Percentiles rank a stretch among this genome's conserved stretches.
Evolutionary conservation across 495 filamentous ascomycete genomes (phyloP).

Genomic region (Chaetomium tenue): DNA sequence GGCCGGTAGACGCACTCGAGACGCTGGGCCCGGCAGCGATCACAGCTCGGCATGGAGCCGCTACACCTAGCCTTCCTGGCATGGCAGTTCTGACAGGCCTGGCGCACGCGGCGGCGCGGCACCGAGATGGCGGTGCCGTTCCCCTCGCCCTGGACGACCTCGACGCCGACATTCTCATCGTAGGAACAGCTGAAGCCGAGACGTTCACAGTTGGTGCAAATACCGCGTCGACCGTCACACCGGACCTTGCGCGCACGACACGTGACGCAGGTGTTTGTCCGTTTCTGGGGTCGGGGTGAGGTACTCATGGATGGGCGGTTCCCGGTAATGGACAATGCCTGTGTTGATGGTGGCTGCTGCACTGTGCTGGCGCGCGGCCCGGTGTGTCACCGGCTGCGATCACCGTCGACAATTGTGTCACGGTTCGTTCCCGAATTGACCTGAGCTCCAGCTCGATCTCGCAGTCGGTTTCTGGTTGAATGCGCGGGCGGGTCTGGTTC

Average conservation of each 20-base stretch:
- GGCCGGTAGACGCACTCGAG: conserved; percentile 52
- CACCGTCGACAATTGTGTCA: background rate
- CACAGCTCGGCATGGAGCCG: conserved; percentile 48
- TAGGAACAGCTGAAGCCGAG: conserved; percentile 52
- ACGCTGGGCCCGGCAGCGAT: conserved; percentile 46
- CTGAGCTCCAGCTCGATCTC: background rate
- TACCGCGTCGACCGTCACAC: conserved; percentile 46
- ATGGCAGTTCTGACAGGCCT: conserved; percentile 51
- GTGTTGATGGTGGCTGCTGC: background rate
- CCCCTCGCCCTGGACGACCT: conserved; percentile 34
- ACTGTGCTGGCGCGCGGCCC: conserved; percentile 1
- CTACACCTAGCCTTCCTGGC: conserved; percentile 50
- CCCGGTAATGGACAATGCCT: background rate
- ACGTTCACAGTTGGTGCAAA: conserved; percentile 51
- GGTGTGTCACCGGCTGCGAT: conserved; percentile 7
- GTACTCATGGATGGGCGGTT: conserved; percentile 25
- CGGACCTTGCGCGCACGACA: conserved; percentile 52
- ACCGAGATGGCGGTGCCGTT: conserved; percentile 36
- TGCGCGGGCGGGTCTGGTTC: background rate
- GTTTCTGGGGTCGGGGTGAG: conserved; percentile 35
- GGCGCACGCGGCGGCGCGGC: conserved; percentile 48
- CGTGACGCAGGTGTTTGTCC: conserved; percentile 44
- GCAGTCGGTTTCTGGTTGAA: conserved; percentile 8
- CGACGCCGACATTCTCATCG: conserved; percentile 37
- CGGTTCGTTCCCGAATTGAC: background rate